Base-by-base conservation (phyloP, 2,329 filamentous ascomycete species). In the Sphaerulina populicola region DNA sequence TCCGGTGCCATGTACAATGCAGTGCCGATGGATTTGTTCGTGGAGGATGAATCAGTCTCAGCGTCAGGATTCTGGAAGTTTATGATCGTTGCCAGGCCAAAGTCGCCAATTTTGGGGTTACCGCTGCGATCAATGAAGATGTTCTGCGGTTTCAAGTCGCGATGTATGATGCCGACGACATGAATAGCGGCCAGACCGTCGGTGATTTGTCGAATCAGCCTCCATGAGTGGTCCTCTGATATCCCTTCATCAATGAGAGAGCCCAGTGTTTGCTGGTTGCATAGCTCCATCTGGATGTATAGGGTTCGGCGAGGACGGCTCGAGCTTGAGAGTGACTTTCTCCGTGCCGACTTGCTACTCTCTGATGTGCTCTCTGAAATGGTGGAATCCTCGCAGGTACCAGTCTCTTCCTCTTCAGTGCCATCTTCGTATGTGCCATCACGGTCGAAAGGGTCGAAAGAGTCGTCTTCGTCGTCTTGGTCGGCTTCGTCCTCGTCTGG, bases 221-320 rank as follows among this genome's bases (percentile, higher is more conserved):
- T 82, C 93, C 93, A 98, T 12, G 86, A 80, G 62, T 94, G 86
- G 27, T 88, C 78, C 59, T 86, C 82, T 60, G 81, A 80, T 9
- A 97, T 72, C 29, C 82, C 84, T 61, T 84, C 81, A 18, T 80
- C 78, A 51, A 98, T 94, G 29, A 96, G 71, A 73, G 97, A 89
- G 15, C 90, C 84, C 30, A 98, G 77, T 0, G 93, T 97, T 59
- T 86, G 81, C 65, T 91, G 93, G 66, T 97, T 91, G 64, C 93
- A 98, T 60, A 96, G 94, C 66, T 98, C 93, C 93, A 98, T 98
- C 54, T 94, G 93, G 50, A 98, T 97, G 66, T 96, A 98, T 38
- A 98, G 76, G 6, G 90, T 83, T 0, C 85, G 90, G 47, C 79
- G 80, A 54, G 79, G 77, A 39, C 77, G 74, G 49, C 55, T 58